phyloP scores from a whole-genome alignment of 306 rosid species.

The Sophora flavescens region DNA sequence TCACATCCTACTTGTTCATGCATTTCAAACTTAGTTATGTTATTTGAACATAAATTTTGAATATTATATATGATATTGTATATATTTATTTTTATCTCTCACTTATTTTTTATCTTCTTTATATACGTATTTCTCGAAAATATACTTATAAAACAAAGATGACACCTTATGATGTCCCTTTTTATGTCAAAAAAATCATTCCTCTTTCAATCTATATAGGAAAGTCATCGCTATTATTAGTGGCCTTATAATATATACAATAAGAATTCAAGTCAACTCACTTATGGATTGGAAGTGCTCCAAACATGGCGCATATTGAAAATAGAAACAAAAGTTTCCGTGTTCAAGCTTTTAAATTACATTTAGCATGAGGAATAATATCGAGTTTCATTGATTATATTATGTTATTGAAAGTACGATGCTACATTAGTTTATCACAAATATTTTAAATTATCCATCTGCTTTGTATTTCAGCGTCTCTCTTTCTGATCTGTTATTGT shows the following conservation, averaged over 20 bases:
- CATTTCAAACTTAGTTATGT: too few species aligned
- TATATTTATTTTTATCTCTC: too few species aligned
- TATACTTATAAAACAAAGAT: too few species aligned
- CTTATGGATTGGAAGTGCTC: conserved; percentile 44
- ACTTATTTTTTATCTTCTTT: too few species aligned
- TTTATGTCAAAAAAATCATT: too few species aligned
- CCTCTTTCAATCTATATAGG: conserved; percentile 11
- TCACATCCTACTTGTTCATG: conserved; percentile 39
- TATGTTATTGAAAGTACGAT: conserved; percentile 38
- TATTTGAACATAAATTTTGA: too few species aligned
- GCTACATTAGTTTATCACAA: conserved; percentile 27
- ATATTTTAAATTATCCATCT: conserved; percentile 49
- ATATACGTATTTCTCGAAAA: too few species aligned
- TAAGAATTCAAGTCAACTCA: conserved; percentile 51
- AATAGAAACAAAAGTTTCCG: conserved; percentile 34
- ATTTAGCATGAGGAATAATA: conserved; percentile 11
- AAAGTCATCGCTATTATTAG: conserved; percentile 33
- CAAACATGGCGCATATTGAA: conserved; percentile 51
- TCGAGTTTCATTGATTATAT: not conserved
- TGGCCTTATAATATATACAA: conserved; percentile 24
- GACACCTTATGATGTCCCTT: too few species aligned
- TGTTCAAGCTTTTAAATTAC: conserved; percentile 15
- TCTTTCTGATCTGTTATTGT: conserved; percentile 6
- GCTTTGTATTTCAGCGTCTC: conserved; percentile 34
- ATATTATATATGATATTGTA: too few species aligned